Evolutionary conservation across 176 grass and related monocot genomes (phyloP).

Genomic region (Triticum urartu): DNA sequence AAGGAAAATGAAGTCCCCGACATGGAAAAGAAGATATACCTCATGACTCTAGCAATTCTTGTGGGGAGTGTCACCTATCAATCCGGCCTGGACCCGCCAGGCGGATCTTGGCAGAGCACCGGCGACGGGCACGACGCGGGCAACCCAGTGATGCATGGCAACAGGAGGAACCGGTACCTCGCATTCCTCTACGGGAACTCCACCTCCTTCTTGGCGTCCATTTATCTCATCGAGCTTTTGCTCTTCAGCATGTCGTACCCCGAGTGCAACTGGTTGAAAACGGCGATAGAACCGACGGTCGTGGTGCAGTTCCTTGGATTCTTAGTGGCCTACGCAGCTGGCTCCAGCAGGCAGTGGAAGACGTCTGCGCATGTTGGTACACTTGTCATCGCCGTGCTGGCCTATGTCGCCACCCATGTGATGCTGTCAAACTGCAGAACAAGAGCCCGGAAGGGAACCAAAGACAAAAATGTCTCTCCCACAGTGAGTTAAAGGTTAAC

Average conservation of each 20-base stretch:
- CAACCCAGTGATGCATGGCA: background rate
- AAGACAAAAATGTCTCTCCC: no score
- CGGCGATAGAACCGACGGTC: background rate
- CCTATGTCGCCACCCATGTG: background rate
- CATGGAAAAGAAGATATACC: background rate
- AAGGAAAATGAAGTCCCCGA: no score
- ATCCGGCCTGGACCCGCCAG: background rate
- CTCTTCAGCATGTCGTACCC: background rate
- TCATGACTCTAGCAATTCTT: background rate
- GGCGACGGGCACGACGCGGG: background rate
- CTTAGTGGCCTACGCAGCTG: background rate
- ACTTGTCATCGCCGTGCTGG: background rate
- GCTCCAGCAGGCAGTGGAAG: background rate
- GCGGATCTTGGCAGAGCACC: background rate
- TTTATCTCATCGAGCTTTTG: background rate
- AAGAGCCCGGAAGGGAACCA: no score
- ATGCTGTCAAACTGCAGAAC: no score
- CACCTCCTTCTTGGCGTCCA: background rate
- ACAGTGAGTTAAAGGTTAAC: no score
- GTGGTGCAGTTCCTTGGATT: slow-evolving; percentile 17
- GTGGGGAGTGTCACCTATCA: slow-evolving; percentile 20
- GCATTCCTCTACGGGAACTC: background rate
- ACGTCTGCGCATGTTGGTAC: background rate
- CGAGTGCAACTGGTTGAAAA: accelerated
- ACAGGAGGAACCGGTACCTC: background rate